These are phyloP conservation scores for Sisymbrium irio DNA, from an alignment of 345 rosid genomes.

Conservation along the genomic window DNA sequence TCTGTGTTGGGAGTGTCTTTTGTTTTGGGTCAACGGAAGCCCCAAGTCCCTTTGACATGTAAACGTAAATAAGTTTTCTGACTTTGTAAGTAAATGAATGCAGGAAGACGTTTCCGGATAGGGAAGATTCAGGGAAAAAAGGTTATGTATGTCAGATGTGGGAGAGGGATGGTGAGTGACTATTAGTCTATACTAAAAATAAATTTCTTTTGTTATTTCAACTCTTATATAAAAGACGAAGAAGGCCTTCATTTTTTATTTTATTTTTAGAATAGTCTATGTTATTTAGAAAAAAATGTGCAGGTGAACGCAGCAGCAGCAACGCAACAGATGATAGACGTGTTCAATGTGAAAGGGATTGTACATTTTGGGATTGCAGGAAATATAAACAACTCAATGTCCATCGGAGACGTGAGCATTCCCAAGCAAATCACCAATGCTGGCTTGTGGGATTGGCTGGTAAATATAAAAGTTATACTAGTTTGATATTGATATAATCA, in stretches of 20 bases:
- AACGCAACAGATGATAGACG: slow-evolving; percentile 56
- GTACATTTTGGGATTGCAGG: slow-evolving; percentile 64
- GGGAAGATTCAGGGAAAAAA: slow-evolving; percentile 44
- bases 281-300: neutral
- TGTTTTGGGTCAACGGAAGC: neutral
- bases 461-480: neutral
- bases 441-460: slow-evolving; percentile 60
- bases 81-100: neutral
- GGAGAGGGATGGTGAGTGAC: slow-evolving; percentile 49
- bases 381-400: slow-evolving; percentile 48
- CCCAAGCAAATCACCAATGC: slow-evolving; percentile 48
- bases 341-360: slow-evolving; percentile 39
- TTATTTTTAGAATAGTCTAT: no score
- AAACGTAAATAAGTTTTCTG: neutral
- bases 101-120: slow-evolving; percentile 47
- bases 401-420: slow-evolving; percentile 59
- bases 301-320: slow-evolving; percentile 59
- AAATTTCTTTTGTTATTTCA: no score
- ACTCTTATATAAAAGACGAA: neutral
- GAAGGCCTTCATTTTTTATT: no score
- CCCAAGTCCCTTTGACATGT: neutral
- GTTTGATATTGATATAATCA: neutral
- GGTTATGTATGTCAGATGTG: slow-evolving; percentile 57
- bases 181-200: no score
- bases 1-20: neutral